These are phyloP conservation scores for Penicillium sp. DNA, from an alignment of 2,329 filamentous ascomycete species.

Conservation along the genomic window DNA sequence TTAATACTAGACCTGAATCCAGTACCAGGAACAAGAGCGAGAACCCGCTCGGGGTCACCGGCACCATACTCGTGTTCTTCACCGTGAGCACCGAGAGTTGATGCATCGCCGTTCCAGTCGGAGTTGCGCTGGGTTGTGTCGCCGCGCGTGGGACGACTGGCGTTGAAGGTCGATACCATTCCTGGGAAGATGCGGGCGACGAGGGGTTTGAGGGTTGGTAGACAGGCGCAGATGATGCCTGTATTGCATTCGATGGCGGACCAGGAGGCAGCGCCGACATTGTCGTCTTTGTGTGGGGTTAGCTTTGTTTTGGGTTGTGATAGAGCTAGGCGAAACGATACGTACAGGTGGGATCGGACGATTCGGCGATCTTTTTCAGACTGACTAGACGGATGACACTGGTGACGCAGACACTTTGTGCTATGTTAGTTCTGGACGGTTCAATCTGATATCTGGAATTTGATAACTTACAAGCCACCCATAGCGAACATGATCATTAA, in stretches of 20 bases:
- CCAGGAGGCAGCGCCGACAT: constrained; percentile 31
- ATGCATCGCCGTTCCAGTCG: constrained; percentile 24
- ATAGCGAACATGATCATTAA: constrained; percentile 38
- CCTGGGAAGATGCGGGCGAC: constrained; percentile 25
- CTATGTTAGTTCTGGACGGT: not conserved
- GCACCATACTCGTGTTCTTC: constrained; percentile 25
- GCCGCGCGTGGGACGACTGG: constrained; percentile 12
- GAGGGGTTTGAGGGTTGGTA: constrained; percentile 34
- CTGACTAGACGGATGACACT: constrained; percentile 29
- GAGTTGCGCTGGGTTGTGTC: constrained; percentile 17
- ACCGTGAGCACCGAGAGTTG: constrained; percentile 22
- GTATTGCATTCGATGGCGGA: constrained; percentile 35
- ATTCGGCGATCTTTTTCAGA: constrained; percentile 28
- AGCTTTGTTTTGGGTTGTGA: not conserved
- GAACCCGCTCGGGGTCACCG: constrained; percentile 19
- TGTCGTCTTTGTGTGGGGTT: constrained; percentile 20
- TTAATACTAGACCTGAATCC: constrained; percentile 10
- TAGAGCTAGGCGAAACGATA: not conserved
- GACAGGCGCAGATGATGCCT: constrained; percentile 37
- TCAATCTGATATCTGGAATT: not conserved
- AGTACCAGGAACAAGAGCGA: constrained; percentile 16
- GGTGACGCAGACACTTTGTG: constrained; percentile 28
- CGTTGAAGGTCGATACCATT: constrained; percentile 23
- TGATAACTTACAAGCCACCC: constrained; percentile 29
- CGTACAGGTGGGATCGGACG: constrained; percentile 30